Percentiles rank a stretch among this genome's conserved stretches.
These are phyloP conservation scores for Ophiorrhiza pumila DNA, from an alignment of 257 asterid species.

Conservation along the genomic window DNA sequence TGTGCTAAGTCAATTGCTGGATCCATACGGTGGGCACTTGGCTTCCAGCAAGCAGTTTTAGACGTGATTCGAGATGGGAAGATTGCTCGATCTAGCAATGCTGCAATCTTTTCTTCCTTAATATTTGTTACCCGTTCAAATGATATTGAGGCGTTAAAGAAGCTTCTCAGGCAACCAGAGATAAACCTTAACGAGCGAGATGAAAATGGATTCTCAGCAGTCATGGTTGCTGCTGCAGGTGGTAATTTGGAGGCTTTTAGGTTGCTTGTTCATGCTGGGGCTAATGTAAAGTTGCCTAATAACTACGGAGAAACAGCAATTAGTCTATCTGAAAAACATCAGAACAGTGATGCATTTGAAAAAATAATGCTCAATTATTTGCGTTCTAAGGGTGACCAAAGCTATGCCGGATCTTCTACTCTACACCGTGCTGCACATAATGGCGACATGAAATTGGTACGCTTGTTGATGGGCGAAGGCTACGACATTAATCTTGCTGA, in stretches of 20 bases:
- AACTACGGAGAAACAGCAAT: conserved; percentile 53
- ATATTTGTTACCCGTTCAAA: conserved; percentile 46
- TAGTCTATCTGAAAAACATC: conserved; percentile 45
- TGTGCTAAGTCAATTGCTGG: conserved; percentile 41
- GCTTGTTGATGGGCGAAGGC: conserved; percentile 20
- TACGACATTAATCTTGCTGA: conserved; percentile 38
- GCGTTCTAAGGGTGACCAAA: conserved; percentile 16
- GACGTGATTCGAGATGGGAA: conserved; percentile 50
- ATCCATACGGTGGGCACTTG: conserved; percentile 38
- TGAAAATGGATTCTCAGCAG: conserved; percentile 53
- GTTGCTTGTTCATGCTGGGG: conserved; percentile 54
- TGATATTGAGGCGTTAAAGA: conserved; percentile 44
- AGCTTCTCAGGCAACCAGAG: conserved; percentile 39
- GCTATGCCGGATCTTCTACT: conserved; percentile 23
- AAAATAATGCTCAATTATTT: conserved; percentile 39
- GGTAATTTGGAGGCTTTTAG: conserved; percentile 53
- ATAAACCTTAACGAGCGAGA: conserved; percentile 52
- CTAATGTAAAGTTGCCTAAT: conserved; percentile 40
- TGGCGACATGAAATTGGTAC: conserved; percentile 33
- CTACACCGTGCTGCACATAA: conserved; percentile 44
- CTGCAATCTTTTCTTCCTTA: conserved; percentile 42
- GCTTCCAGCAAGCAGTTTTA: conserved; percentile 46
- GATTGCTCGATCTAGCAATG: conserved; percentile 38
- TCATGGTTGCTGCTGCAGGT: conserved; percentile 53
- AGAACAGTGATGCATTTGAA: conserved; percentile 46